A percentile compares a stretch with the other conserved stretches of the same genome.
phyloP scores from a whole-genome alignment of 768 basidiomycete species.

The Leccinum rimulosum region DNA sequence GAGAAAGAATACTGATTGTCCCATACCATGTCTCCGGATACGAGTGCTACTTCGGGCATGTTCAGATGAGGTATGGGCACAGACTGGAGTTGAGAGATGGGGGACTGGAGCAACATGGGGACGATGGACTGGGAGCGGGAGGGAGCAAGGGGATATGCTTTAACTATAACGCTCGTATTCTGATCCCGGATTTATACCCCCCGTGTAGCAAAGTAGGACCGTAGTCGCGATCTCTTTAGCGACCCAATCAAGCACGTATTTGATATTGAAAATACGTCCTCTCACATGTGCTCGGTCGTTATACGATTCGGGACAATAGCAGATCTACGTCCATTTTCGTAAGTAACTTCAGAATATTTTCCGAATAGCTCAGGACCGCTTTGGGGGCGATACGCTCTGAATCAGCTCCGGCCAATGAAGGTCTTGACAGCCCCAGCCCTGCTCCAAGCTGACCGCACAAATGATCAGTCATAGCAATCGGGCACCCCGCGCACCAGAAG shows the following conservation, averaged over 20 bases:
- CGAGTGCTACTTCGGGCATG: conserved; percentile 54
- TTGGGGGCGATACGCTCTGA: conserved; percentile 14
- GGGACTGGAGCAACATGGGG: conserved; percentile 12
- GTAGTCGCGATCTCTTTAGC: conserved; percentile 24
- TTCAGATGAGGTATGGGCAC: conserved; percentile 58
- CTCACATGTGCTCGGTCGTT: conserved; percentile 32
- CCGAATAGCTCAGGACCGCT: conserved; percentile 10
- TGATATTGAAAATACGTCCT: conserved; percentile 33
- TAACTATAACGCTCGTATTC: conserved; percentile 18
- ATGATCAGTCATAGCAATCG: conserved; percentile 10
- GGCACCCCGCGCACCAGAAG: conserved; percentile 14
- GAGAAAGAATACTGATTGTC: conserved; percentile 43
- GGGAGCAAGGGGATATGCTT: conserved; percentile 18
- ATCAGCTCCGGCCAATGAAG: conserved; percentile 18
- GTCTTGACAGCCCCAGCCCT: conserved; percentile 15
- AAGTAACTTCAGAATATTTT: conserved; percentile 20
- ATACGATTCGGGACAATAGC: conserved; percentile 26
- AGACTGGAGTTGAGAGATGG: conserved; percentile 29
- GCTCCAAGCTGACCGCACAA: conserved; percentile 13
- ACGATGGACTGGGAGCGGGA: conserved; percentile 10
- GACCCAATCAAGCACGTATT: conserved; percentile 34
- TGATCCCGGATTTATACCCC: conserved; percentile 32
- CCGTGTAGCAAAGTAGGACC: conserved; percentile 28
- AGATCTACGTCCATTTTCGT: conserved; percentile 29
- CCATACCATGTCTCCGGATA: conserved; percentile 49